Conservation (phyloP, 139 green algal species). For the Desmodesmus armatus region DNA sequence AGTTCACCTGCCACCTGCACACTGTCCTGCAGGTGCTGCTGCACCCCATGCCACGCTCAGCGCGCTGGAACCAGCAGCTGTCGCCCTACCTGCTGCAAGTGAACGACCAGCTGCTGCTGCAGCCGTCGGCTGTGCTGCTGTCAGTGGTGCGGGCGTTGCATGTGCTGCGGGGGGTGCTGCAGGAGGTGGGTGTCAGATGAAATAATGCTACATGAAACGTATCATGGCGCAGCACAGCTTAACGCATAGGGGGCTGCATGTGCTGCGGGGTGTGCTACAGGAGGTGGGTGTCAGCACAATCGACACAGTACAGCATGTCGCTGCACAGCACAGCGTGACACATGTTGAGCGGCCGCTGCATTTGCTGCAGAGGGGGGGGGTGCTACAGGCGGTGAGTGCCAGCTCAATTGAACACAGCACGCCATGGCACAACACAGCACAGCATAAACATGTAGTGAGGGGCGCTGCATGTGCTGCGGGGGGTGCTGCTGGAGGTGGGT, state of each 20-base stretch:
- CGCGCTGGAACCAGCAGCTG: constrained; percentile 9
- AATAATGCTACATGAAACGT: too few species aligned
- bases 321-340: too few species aligned
- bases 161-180: constrained; percentile 22
- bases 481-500: too few species aligned
- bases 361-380: constrained; percentile 5
- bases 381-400: too few species aligned
- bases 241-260: constrained; percentile 39
- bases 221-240: too few species aligned
- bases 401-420: too few species aligned
- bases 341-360: constrained; percentile 40
- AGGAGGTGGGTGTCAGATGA: constrained; percentile 20
- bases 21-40: constrained; percentile 11
- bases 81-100: constrained; percentile 33
- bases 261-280: constrained; percentile 24
- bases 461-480: too few species aligned
- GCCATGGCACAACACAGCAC: too few species aligned
- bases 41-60: background rate
- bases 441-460: too few species aligned
- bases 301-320: too few species aligned
- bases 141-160: constrained; percentile 25
- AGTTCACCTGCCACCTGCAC: too few species aligned
- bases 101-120: constrained; percentile 35
- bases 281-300: constrained; percentile 13
- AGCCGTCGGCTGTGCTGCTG: constrained; percentile 38